phyloP scores from a whole-genome alignment of 345 rosid genomes.

The Leavenworthia alabamica region DNA sequence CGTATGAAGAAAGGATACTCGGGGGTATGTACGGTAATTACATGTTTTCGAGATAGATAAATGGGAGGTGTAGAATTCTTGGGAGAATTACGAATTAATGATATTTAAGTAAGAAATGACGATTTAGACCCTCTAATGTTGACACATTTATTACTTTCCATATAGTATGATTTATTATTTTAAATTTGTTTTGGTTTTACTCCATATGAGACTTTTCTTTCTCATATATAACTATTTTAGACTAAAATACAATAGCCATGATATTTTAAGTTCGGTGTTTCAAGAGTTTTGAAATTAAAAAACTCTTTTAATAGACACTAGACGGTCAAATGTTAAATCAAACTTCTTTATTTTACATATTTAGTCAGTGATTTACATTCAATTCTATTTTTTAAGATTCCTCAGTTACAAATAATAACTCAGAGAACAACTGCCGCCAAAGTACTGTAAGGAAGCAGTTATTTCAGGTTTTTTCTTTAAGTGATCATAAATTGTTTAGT shows the following conservation, averaged over 20 bases:
- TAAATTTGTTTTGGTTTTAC: background rate
- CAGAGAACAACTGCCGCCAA: slow-evolving; percentile 5
- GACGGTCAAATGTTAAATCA: background rate
- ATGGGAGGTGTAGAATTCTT: slow-evolving; percentile 28
- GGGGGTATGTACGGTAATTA: slow-evolving; percentile 1
- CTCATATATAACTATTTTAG: background rate
- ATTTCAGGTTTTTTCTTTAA: slow-evolving; percentile 6
- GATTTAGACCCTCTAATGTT: background rate
- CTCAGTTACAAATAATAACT: too few relatives aligned
- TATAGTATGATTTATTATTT: background rate
- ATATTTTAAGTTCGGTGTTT: background rate
- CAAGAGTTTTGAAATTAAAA: background rate
- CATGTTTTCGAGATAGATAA: background rate
- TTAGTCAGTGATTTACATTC: background rate
- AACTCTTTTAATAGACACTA: too few relatives aligned
- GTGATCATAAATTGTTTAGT: too few relatives aligned
- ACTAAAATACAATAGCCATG: background rate
- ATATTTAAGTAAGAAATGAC: slow-evolving; percentile 1
- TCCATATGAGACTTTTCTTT: background rate
- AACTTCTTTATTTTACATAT: background rate
- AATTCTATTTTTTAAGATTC: too few relatives aligned
- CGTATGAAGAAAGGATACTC: slow-evolving; percentile 13
- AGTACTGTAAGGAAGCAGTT: background rate
- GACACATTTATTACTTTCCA: background rate
- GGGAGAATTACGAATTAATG: slow-evolving; percentile 13